phyloP scores from a whole-genome alignment of 257 asterid genomes.

The Solanum piurae region DNA sequence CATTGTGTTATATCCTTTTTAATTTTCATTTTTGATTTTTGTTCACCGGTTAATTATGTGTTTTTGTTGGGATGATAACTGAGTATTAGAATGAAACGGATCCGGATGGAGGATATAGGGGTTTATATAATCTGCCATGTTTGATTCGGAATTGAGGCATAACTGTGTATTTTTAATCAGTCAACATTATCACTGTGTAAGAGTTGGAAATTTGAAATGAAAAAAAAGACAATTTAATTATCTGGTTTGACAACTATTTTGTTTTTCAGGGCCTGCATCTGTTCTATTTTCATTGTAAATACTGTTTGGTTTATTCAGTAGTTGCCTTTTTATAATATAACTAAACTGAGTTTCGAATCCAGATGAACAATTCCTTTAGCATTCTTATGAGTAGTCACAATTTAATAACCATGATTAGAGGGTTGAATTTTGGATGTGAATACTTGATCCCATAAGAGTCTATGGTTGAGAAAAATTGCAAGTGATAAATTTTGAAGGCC shows the following conservation, averaged over 20 bases:
- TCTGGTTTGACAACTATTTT: neutral
- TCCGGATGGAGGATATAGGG: neutral
- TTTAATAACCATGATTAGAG: neutral
- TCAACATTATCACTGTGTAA: neutral
- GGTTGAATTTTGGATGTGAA: neutral
- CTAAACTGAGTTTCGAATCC: too few species aligned
- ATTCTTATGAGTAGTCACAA: neutral
- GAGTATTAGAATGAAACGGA: neutral
- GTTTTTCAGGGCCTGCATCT: neutral
- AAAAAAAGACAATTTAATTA: neutral
- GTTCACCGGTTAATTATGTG: neutral
- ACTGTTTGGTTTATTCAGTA: neutral
- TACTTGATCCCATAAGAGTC: neutral
- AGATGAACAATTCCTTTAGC: neutral
- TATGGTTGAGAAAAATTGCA: neutral
- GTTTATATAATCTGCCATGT: neutral
- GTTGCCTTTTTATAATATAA: neutral
- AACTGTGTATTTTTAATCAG: neutral
- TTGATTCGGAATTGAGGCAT: neutral
- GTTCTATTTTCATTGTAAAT: neutral
- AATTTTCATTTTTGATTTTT: neutral
- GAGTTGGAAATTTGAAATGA: neutral
- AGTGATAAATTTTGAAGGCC: neutral
- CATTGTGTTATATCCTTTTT: constrained; percentile 85
- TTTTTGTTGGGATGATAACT: neutral